Evolutionary conservation across 1,284 basidiomycete genomes (phyloP), one percentile per base, ranked within the genome.

Genomic region (Ceratobasidium sp.): DNA sequence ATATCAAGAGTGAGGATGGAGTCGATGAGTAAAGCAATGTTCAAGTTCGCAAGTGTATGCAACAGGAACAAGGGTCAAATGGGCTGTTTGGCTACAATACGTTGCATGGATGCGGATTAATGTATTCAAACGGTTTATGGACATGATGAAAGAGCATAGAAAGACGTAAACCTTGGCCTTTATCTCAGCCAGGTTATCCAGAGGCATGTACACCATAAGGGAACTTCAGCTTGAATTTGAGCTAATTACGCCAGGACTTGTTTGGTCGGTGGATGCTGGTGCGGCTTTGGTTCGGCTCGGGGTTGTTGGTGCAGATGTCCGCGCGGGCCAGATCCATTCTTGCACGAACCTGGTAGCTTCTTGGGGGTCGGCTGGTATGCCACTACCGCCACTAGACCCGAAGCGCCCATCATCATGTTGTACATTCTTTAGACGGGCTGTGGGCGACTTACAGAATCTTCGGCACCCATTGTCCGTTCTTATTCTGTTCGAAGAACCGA

Each of bases 221-320:
- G n/a, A 10, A 17, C 38, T 15, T 57, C 25, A 57, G 40, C 20
- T 40, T 22, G 55, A 57, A 12, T 22, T 57, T 17, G 55, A 57
- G 10, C 20, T 7, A 10, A 57, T 25, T n/a, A 40, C 55, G 15
- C 55, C 55, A 27, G 55, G 38, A 27, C 20, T 43, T 96, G 84
- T 96, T 96, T 56, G 93, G 93, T 80, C 96, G 94, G 80, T 94
- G 95, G 75, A 93, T 93, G 90, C 96, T 84, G 79, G 84, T 99
- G 54, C 32, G 20, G 13, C 52, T 31, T 32, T 56, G 27, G 31
- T 12, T 76, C 93, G 54, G 32, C 29, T n/a, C 34, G 47, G 47
- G 3, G 35, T 31, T 38, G 40, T 20, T 29, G 73, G 69, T 95
- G 72, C 47, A 5, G 71, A 45, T 40, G 74, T 31, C 54, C 76